Evolutionary conservation across 2,329 filamentous ascomycete species (phyloP).

Genomic region (Stylonectria norvegica): DNA sequence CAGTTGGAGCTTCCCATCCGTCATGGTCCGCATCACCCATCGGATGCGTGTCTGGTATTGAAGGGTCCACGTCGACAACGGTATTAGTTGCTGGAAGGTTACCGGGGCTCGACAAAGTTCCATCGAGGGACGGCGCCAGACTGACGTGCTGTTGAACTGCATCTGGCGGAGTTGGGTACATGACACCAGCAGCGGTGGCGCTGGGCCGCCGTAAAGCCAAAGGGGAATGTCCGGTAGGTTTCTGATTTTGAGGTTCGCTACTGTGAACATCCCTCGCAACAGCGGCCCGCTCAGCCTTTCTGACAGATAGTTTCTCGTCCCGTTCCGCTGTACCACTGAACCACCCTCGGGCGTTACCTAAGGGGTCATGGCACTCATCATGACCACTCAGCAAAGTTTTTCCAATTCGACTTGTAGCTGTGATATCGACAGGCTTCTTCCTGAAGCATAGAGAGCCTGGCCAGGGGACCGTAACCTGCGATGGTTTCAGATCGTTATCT

Average conservation of each 20-base stretch:
- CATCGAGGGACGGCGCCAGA: conserved; percentile 56
- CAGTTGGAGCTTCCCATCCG: conserved; percentile 35
- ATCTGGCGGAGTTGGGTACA: conserved; percentile 72
- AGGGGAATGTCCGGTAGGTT: conserved; percentile 50
- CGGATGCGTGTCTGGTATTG: conserved; percentile 17
- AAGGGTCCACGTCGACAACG: conserved; percentile 30
- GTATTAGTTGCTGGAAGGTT: conserved; percentile 36
- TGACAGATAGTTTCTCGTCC: conserved; percentile 45
- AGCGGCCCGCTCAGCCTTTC: conserved; percentile 47
- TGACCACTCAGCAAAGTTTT: conserved; percentile 37
- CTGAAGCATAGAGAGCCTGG: conserved; percentile 53
- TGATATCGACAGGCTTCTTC: conserved; percentile 42
- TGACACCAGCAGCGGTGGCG: conserved; percentile 47
- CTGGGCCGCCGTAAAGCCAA: conserved; percentile 48
- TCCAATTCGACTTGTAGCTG: conserved; percentile 38
- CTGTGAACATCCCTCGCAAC: conserved; percentile 41
- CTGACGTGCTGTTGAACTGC: conserved; percentile 53
- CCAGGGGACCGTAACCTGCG: conserved; percentile 49
- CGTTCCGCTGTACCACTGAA: conserved; percentile 42
- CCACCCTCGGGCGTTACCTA: conserved; percentile 49
- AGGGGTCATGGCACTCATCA: conserved; percentile 46
- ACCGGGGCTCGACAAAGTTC: conserved; percentile 52
- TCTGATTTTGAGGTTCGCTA: conserved; percentile 41
- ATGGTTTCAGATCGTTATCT: conserved; percentile 41
- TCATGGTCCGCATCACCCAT: conserved; percentile 24